Base-by-base conservation (phyloP, 1,284 basidiomycete species). In the Puccinia hordei region DNA sequence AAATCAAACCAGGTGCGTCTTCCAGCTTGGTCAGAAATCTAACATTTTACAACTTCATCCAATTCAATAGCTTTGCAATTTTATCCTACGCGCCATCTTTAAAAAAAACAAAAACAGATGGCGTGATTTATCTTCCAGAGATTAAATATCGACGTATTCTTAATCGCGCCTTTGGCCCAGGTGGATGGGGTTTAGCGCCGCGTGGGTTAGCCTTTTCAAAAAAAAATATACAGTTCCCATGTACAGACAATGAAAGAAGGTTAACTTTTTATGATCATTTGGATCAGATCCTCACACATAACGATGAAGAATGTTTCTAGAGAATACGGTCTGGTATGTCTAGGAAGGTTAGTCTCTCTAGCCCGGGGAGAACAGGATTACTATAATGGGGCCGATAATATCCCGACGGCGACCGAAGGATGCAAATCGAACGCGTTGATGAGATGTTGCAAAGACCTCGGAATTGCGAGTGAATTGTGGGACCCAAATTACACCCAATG, bases 351-450 rank as follows among this genome's bases (percentile, higher is more conserved):
- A 27, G 94, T 98, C 0, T 92, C 90, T 6, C 91, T 98, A 81
- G 92, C 96, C 0, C 89, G 96, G 80, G 96, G 96, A 61, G 96
- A 99, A 87, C 96, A 98, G 84, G 94, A 98, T 83, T 98, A 95
- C 86, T 99, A 98, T 84, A 94, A 96, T 84, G 78, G 78, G 12
- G 92, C 93, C 2, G 89, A 90, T 0, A 95, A 95, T 27, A 91
- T 99, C 73, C 90, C 96, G 0, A 99, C 95, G 0, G 96, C 96
- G 0, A 93, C 92, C 0, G 96, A 99, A 85, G 94, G 92, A 0
- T 94, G 93, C 87, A 99, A 98, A 87, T 94, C 92, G 84, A 98
- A 99, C 83, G 96, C 96, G 1, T 88, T 99, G 53, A 98, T 98
- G 95, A 89, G 96, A 46, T 98, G 96, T 86, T 97, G 94, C 88